Evolutionary conservation across 2,329 filamentous ascomycete species (phyloP), one percentile per base, ranked within the genome.

Genomic region (Alternaria arbusti): DNA sequence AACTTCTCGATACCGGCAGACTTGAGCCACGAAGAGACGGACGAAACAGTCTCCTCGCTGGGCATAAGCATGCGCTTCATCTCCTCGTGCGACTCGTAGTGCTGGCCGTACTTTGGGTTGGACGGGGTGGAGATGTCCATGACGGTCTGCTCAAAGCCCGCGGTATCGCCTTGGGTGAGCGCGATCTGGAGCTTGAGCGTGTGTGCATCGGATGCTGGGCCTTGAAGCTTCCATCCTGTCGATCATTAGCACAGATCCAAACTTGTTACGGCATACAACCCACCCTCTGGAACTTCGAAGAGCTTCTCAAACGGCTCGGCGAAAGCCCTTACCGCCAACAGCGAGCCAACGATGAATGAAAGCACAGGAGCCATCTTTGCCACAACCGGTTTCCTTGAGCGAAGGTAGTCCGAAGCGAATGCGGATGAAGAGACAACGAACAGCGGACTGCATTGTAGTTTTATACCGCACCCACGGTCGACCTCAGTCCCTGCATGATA

Each of bases 51-150:
- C 7, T 80, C 78, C 5, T 78, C 71, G 8, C 76, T 72, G 1
- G 83, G 81, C 8, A 77, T 79, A 45, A 85, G 79, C 65, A 84
- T 77, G 5, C 77, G 67, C 49, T 84, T 80, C 59, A 85, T 78
- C 40, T 84, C 81, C 12, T 79, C 74, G 44, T 79, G 75, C 22
- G 78, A 80, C 51, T 72, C 64, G 65, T 85, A 80, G 71, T 86
- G 85, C 59, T 84, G 73, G 25, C 86, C 86, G 66, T 87, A 87
- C 15, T 78, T 74, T 4, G 79, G 65, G 63, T 82, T 77, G 7
- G 80, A 80, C 2, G 86, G 86, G 0, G 83, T 85, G 20, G 84
- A 85, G 22, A 84, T 73, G 6, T 79, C 76, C 23, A 77, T 66
- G 45, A 84, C 74, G 28, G 74, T 74, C 36, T 78, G 73, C 67